Percentiles rank a stretch among this genome's conserved stretches.
Evolutionary conservation across 768 basidiomycete species (phyloP).

Genomic region (Mycena polygramma): DNA sequence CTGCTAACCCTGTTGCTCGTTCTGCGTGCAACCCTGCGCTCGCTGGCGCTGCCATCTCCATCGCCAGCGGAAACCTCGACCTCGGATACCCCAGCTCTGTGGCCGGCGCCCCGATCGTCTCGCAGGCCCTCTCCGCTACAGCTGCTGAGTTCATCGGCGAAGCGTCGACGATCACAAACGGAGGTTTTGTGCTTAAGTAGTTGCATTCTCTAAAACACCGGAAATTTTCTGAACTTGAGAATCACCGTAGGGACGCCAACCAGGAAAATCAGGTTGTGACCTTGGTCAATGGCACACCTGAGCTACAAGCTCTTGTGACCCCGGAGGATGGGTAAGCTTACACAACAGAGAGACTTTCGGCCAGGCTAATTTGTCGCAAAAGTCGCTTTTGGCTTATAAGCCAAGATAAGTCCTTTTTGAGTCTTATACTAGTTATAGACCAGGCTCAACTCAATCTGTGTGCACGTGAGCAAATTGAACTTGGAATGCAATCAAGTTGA

Average conservation of each 20-base stretch:
- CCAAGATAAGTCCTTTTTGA: too few species aligned
- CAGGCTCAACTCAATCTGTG: too few species aligned
- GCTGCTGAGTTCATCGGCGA: slow-evolving; percentile 7
- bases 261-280: slow-evolving; percentile 14
- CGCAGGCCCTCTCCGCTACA: neutral
- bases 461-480: too few species aligned
- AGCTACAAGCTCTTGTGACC: slow-evolving; percentile 17
- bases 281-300: neutral
- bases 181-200: slow-evolving; percentile 20
- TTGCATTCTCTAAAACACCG: neutral
- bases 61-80: slow-evolving; percentile 22
- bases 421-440: too few species aligned
- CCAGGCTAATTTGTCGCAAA: too few species aligned
- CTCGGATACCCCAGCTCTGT: slow-evolving; percentile 24
- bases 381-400: too few species aligned
- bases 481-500: too few species aligned
- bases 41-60: slow-evolving; percentile 2
- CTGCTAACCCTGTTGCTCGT: neutral
- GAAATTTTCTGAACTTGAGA: neutral
- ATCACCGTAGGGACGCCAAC: slow-evolving; percentile 9
- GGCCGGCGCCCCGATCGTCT: slow-evolving; percentile 15
- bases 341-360: too few species aligned
- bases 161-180: slow-evolving; percentile 3
- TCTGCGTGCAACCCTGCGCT: neutral
- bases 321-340: slow-evolving; percentile 23